These are phyloP conservation scores for Helminthosporium solani DNA, from an alignment of 2,329 filamentous ascomycete genomes.

Conservation along the genomic window DNA sequence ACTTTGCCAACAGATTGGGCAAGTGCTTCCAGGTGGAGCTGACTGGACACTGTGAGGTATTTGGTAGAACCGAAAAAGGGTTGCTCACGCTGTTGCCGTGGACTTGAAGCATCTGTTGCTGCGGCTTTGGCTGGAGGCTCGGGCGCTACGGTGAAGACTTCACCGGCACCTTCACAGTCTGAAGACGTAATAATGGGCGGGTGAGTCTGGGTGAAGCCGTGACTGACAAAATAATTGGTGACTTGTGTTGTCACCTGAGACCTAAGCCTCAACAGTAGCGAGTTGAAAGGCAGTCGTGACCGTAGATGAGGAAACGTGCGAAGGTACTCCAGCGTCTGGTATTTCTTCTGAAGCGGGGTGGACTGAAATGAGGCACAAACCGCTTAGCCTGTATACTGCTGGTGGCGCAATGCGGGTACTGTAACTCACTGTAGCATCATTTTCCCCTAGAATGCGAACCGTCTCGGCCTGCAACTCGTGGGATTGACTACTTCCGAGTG, in stretches of 20 bases:
- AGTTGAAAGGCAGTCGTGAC: conserved; percentile 75
- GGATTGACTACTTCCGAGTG: conserved; percentile 66
- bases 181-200: conserved; percentile 94
- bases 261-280: conserved; percentile 76
- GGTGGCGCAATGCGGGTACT: conserved; percentile 3
- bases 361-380: conserved; percentile 55
- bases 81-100: conserved; percentile 27
- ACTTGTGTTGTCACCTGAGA: conserved; percentile 75
- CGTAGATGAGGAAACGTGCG: conserved; percentile 86
- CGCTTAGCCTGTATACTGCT: conserved; percentile 16
- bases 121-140: conserved; percentile 22
- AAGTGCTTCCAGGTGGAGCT: conserved; percentile 90
- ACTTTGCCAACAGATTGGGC: conserved; percentile 86
- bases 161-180: conserved; percentile 94
- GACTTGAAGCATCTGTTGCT: conserved; percentile 16
- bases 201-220: conserved; percentile 78
- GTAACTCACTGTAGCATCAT: conserved; percentile 73
- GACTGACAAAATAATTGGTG: conserved; percentile 71
- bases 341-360: conserved; percentile 95
- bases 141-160: conserved; percentile 73
- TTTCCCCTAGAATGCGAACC: conserved; percentile 71
- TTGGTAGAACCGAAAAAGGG: conserved; percentile 84
- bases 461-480: conserved; percentile 77
- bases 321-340: conserved; percentile 84
- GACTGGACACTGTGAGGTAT: conserved; percentile 92